phyloP scores from a whole-genome alignment of 139 green algal species.

The Chlorella sorokiniana region DNA sequence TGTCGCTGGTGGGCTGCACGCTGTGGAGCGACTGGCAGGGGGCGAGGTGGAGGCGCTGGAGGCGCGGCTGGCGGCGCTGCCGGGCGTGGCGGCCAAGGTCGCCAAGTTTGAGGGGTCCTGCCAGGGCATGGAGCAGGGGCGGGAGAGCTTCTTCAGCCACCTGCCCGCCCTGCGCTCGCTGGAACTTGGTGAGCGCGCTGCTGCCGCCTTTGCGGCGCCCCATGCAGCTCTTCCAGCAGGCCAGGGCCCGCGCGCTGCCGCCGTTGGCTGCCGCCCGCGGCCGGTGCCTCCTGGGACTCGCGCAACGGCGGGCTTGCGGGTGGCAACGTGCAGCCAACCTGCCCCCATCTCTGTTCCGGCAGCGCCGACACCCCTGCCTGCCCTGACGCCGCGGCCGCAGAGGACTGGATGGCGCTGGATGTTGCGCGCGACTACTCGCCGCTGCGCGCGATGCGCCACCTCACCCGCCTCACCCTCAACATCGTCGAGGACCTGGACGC shows the following conservation, averaged over 20 bases:
- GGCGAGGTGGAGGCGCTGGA: constrained; percentile 1
- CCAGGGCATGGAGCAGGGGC: constrained; percentile 19
- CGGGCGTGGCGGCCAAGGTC: background rate
- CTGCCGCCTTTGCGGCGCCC: background rate
- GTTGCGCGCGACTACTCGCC: background rate
- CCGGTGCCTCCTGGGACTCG: too few relatives aligned
- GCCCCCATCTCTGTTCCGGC: too few relatives aligned
- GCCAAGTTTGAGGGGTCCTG: constrained; percentile 23
- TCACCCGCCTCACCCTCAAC: constrained; percentile 12
- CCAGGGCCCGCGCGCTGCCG: too few relatives aligned
- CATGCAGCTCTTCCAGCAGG: background rate
- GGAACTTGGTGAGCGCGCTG: constrained; percentile 6
- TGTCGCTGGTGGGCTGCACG: constrained; percentile 2
- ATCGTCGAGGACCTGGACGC: constrained; percentile 23
- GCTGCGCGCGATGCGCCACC: constrained; percentile 26
- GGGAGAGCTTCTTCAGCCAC: constrained; percentile 15
- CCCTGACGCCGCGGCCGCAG: too few relatives aligned
- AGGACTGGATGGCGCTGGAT: constrained; percentile 21
- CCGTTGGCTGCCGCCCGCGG: too few relatives aligned
- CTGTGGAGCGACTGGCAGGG: constrained; percentile 15
- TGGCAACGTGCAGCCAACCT: too few relatives aligned
- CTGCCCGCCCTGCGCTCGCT: constrained; percentile 12
- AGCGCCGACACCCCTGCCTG: background rate
- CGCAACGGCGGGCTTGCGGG: too few relatives aligned
- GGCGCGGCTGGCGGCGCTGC: constrained; percentile 4